Evolutionary conservation across 2,329 filamentous ascomycete species (phyloP).

Genomic region (Fusarium pseudocircinatum): DNA sequence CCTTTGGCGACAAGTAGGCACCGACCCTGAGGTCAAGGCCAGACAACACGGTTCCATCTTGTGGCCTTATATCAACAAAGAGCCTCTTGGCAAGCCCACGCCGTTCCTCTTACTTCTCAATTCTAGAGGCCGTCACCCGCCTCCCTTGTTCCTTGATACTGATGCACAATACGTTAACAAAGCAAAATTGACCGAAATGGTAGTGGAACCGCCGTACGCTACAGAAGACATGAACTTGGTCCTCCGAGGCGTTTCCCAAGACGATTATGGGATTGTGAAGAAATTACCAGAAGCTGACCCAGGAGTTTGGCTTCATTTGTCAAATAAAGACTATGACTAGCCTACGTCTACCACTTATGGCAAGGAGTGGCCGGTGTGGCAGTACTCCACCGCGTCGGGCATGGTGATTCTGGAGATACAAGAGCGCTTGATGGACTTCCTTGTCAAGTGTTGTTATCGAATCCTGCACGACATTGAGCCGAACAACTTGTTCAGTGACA

Average conservation of each 20-base stretch:
- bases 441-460: not conserved
- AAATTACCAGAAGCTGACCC: not conserved
- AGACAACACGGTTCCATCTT: rapidly evolving
- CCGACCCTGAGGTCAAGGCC: rapidly evolving
- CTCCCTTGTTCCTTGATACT: not conserved
- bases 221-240: not conserved
- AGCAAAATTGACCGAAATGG: rapidly evolving
- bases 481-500: rapidly evolving
- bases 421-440: not conserved
- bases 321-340: not conserved
- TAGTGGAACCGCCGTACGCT: not conserved
- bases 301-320: not conserved
- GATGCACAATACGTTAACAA: not conserved
- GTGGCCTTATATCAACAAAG: not conserved
- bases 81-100: not conserved
- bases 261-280: not conserved
- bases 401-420: not conserved
- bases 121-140: not conserved
- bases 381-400: not conserved
- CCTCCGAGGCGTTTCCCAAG: not conserved
- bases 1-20: not conserved
- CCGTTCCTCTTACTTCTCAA: not conserved
- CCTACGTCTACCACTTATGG: not conserved
- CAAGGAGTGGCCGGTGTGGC: not conserved
- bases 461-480: not conserved